These are phyloP conservation scores for Globisporangium megalacanthum DNA, from an alignment of 352 stramenopile species.

Conservation along the genomic window DNA sequence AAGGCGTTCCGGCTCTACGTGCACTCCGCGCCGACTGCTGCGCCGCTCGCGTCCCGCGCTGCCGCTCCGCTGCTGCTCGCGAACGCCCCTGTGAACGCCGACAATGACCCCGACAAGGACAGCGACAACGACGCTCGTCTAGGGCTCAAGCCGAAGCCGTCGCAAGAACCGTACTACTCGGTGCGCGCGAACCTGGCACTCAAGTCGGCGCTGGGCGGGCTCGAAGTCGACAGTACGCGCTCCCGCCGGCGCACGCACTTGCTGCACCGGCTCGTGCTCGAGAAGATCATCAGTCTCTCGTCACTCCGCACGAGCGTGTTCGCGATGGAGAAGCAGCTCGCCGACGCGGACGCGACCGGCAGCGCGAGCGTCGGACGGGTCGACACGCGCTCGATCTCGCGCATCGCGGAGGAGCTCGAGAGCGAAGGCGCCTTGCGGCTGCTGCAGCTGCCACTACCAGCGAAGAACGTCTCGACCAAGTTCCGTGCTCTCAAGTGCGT, in stretches of 20 bases:
- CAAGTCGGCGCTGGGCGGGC: conserved; percentile 47
- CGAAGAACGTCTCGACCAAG: conserved; percentile 76
- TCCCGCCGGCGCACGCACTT: conserved; percentile 57
- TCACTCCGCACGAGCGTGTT: conserved; percentile 76
- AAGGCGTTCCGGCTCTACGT: conserved; percentile 73
- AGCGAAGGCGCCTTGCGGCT: conserved; percentile 37
- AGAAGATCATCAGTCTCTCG: conserved; percentile 78
- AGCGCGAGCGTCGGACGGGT: conserved; percentile 39
- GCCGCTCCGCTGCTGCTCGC: conserved; percentile 6
- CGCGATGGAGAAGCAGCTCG: conserved; percentile 47
- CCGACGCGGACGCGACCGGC: conserved; percentile 2
- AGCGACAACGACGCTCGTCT: neutral
- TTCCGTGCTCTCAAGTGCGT: conserved; percentile 71
- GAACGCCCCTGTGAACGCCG: conserved; percentile 1
- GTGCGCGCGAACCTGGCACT: conserved; percentile 48
- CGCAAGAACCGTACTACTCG: conserved; percentile 12
- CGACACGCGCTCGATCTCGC: conserved; percentile 63
- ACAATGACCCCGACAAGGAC: neutral
- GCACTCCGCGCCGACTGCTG: conserved; percentile 5
- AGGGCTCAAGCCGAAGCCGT: too few relatives aligned
- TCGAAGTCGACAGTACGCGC: conserved; percentile 57
- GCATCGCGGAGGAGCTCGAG: conserved; percentile 65
- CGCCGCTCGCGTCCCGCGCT: neutral
- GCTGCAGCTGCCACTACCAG: conserved; percentile 58
- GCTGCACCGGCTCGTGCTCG: conserved; percentile 42